Conservation (phyloP, 257 asterid genomes). For the Agastache rugosa region DNA sequence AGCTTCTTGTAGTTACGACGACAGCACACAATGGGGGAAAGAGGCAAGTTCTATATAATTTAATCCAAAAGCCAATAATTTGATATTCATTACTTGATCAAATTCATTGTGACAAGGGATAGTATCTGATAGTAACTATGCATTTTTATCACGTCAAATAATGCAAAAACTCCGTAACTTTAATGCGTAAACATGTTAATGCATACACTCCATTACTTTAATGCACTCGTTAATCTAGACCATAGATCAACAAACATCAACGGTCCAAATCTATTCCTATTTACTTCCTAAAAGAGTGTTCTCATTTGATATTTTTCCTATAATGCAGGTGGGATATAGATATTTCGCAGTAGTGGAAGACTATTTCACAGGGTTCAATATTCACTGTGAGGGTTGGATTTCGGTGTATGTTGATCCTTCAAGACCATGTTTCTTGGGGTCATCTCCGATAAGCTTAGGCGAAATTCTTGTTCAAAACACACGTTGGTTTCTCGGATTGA, state of each 20-base stretch:
- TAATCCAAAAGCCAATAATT: not conserved
- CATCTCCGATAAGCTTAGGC: slow-evolving; percentile 48
- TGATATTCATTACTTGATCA: no score
- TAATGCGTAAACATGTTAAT: no score
- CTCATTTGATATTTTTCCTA: no score
- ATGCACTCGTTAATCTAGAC: not conserved
- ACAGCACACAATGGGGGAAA: slow-evolving; percentile 60
- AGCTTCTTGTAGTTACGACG: slow-evolving; percentile 61
- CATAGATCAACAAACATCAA: no score
- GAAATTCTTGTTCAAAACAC: slow-evolving; percentile 59
- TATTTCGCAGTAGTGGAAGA: slow-evolving; percentile 63
- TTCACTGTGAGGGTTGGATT: slow-evolving; percentile 68
- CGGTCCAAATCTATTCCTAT: no score
- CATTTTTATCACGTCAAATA: no score
- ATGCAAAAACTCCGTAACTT: no score
- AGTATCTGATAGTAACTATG: no score
- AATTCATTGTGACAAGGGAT: not conserved
- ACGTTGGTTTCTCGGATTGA: slow-evolving; percentile 59
- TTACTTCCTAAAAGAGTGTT: no score
- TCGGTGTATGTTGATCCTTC: slow-evolving; percentile 55
- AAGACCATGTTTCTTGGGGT: slow-evolving; percentile 60
- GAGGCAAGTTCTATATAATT: slow-evolving; percentile 44
- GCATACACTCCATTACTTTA: no score
- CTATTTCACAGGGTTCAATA: slow-evolving; percentile 48
- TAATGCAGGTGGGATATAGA: slow-evolving; percentile 58